Evolutionary conservation across 1,139 yeast genomes (phyloP).

Genomic region (Hansenula lynferdii): DNA sequence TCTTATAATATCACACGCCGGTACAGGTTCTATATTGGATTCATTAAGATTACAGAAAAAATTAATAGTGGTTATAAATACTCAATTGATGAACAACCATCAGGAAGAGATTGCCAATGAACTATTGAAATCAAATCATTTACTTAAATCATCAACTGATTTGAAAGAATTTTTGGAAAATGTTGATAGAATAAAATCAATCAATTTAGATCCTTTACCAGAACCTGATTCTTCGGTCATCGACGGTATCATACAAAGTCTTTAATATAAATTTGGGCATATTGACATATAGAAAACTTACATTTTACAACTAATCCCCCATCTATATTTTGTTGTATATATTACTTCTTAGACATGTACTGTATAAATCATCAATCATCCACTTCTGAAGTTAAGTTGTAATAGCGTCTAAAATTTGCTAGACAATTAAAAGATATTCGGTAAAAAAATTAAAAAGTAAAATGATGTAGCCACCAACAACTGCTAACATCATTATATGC

Average conservation of each 20-base stretch:
- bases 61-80: constrained; percentile 69
- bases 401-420: no score
- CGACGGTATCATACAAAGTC: constrained; percentile 7
- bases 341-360: no score
- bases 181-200: constrained; percentile 1
- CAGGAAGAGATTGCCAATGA: constrained; percentile 73
- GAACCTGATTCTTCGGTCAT: constrained; percentile 8
- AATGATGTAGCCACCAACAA: no score
- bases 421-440: no score
- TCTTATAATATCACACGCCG: constrained; percentile 84
- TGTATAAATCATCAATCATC: no score
- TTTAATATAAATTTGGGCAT: no score
- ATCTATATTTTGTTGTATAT: no score
- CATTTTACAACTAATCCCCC: no score
- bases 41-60: constrained; percentile 51
- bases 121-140: constrained; percentile 35
- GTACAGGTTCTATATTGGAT: constrained; percentile 89
- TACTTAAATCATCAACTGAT: constrained; percentile 16
- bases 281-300: no score
- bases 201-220: constrained; percentile 8
- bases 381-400: no score
- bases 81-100: constrained; percentile 76
- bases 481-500: no score
- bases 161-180: constrained; percentile 5
- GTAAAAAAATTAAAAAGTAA: no score